Conservation (phyloP, 768 basidiomycete genomes). For the Hygrocybe coccinea region DNA sequence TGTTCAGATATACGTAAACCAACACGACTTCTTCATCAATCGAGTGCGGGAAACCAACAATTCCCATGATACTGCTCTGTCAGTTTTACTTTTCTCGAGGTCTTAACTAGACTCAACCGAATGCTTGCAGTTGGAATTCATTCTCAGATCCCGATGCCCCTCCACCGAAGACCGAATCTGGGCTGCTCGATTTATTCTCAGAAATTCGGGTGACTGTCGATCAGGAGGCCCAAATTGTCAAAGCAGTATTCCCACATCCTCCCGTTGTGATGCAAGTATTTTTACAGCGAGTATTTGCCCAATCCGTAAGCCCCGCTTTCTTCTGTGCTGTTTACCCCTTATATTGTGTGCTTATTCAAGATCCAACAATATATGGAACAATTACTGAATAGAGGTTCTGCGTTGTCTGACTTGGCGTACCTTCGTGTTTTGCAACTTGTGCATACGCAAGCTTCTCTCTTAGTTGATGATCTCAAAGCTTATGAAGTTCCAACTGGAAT, state of each 20-base stretch:
- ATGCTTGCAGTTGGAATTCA: slow-evolving; percentile 62
- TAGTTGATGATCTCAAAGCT: slow-evolving; percentile 88
- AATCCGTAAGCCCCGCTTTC: slow-evolving; percentile 61
- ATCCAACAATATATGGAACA: slow-evolving; percentile 96
- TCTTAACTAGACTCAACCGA: neutral
- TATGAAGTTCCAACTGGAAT: slow-evolving; percentile 76
- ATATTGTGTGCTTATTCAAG: slow-evolving; percentile 37
- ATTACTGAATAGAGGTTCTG: slow-evolving; percentile 67
- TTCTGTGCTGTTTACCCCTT: neutral
- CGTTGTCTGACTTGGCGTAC: slow-evolving; percentile 83
- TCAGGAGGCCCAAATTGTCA: slow-evolving; percentile 96
- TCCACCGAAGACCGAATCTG: slow-evolving; percentile 75
- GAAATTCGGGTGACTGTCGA: slow-evolving; percentile 90
- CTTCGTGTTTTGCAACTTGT: slow-evolving; percentile 86
- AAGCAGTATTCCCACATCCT: slow-evolving; percentile 97
- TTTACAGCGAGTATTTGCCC: slow-evolving; percentile 93
- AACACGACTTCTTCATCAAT: slow-evolving; percentile 99
- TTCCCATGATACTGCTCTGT: slow-evolving; percentile 55
- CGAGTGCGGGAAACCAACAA: slow-evolving; percentile 64
- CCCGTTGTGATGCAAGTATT: slow-evolving; percentile 97
- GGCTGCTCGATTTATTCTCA: slow-evolving; percentile 70
- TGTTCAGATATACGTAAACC: slow-evolving; percentile 97
- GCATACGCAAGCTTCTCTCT: slow-evolving; percentile 66
- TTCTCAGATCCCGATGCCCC: slow-evolving; percentile 75
- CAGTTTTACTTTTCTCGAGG: slow-evolving; percentile 14